Base-by-base conservation (phyloP, 2,329 filamentous ascomycete genomes). In the Fusarium bulbicola region DNA sequence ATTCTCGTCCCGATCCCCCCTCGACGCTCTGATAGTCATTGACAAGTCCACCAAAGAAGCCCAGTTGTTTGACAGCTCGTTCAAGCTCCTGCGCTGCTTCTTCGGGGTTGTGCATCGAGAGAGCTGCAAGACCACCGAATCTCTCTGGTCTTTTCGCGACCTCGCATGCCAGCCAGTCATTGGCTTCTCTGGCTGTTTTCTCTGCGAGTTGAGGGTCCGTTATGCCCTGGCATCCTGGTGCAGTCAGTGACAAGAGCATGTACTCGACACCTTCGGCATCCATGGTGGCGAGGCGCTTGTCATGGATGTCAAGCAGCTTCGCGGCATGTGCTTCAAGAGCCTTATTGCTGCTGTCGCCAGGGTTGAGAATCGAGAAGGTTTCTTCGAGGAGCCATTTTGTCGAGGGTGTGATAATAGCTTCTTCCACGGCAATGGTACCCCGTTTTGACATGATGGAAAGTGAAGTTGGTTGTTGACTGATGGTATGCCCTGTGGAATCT, bases 181-280 rank as follows among this genome's bases (percentile, higher is more conserved):
- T 72, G 4, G 64, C 24, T 15, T 45, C 26, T 13, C 12, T 47
- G 3, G 70, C 70, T 7, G 70, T 43, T 3, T 32, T 28, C 0
- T 45, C 24, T 11, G 64, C 68, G 7, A 50, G 56, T 6, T 26
- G 7, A 5, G 53, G 42, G 15, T 72, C 46, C 1, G 24, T n/a
- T 11, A 65, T 57, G 1, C 54, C 70, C 6, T 72, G 70, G 1
- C 56, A 61, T 3, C 68, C 70, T 0, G 70, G 63, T 13, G 70
- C 67, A 4, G 70, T 72, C 3, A 72, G 2, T 4, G 70, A 72
- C 1, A 72, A 30, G 1, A 72, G 15, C 68, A 72, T 72, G 21
- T 72, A 72, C 1, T 72, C 68, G 1, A 72, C 68, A 2, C 70
- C 70, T 0, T 63, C 54, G 0, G 52, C 56, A 20, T 72, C 57